Conservation (phyloP, 2,329 filamentous ascomycete species). For the Fusarium anguioides region DNA sequence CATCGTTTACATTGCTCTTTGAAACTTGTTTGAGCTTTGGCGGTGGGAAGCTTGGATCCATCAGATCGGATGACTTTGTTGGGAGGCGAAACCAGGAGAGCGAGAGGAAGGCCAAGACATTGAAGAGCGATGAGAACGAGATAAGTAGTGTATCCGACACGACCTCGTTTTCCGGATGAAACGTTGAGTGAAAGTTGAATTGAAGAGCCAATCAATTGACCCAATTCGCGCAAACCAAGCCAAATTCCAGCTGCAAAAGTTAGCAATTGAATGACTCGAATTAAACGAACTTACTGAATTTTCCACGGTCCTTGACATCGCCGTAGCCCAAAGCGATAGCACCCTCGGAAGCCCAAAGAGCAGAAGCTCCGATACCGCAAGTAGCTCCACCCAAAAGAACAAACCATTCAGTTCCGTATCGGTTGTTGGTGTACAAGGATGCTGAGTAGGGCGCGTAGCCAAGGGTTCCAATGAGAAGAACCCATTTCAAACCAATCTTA, state of each 20-base stretch:
- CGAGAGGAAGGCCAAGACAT: constrained; percentile 41
- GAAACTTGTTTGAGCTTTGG: constrained; percentile 25
- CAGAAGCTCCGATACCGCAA: constrained; percentile 61
- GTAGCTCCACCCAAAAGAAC: constrained; percentile 61
- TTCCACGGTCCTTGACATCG: constrained; percentile 58
- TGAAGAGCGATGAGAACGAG: constrained; percentile 43
- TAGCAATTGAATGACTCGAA: background rate
- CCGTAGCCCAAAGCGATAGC: constrained; percentile 63
- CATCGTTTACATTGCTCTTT: constrained; percentile 32
- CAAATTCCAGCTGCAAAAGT: constrained; percentile 58
- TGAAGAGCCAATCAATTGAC: constrained; percentile 63
- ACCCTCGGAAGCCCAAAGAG: constrained; percentile 64
- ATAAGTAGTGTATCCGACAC: constrained; percentile 42
- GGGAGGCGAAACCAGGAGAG: constrained; percentile 36
- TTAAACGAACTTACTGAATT: constrained; percentile 45
- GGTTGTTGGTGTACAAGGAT: constrained; percentile 62
- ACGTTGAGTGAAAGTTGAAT: constrained; percentile 63
- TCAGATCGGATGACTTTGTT: constrained; percentile 41
- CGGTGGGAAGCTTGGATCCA: constrained; percentile 28
- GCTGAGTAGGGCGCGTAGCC: constrained; percentile 62
- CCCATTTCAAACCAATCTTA: constrained; percentile 60
- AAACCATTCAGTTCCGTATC: constrained; percentile 64
- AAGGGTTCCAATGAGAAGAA: constrained; percentile 58
- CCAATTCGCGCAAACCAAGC: constrained; percentile 64
- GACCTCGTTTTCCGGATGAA: constrained; percentile 50